Conservation (phyloP, 805 yeast species). For the Cyberlindnera nakhonratchasimensis region DNA sequence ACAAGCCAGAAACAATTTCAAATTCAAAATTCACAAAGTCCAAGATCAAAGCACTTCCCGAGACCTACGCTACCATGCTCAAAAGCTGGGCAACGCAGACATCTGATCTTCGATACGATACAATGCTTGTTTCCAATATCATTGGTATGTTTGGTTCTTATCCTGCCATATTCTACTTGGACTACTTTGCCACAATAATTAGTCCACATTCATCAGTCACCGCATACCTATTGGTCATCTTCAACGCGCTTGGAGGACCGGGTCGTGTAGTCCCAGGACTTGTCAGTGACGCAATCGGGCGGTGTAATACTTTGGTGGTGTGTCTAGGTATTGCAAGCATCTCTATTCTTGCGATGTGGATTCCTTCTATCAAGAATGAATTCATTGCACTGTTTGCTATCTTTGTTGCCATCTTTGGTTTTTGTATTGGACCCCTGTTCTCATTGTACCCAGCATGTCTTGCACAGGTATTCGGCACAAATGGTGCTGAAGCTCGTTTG, state of each 20-base stretch:
- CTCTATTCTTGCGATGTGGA: constrained; percentile 19
- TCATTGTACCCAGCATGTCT: constrained; percentile 25
- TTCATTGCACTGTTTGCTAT: constrained; percentile 12
- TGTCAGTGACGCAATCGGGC: constrained; percentile 21
- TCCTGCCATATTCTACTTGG: constrained; percentile 26
- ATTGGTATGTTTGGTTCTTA: constrained; percentile 25
- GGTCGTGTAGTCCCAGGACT: constrained; percentile 26
- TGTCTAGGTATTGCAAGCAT: constrained; percentile 12
- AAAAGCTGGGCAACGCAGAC: constrained; percentile 16
- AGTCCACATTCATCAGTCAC: constrained; percentile 15
- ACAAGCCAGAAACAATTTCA: constrained; percentile 16
- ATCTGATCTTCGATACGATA: constrained; percentile 8
- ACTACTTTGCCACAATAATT: constrained; percentile 22
- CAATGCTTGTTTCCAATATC: constrained; percentile 16
- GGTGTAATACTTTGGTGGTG: constrained; percentile 18
- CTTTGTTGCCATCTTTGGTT: constrained; percentile 22
- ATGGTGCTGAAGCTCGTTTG: constrained; percentile 20
- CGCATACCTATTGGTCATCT: constrained; percentile 19
- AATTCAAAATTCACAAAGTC: constrained; percentile 15
- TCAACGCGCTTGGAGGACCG: constrained; percentile 24
- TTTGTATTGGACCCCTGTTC: constrained; percentile 21
- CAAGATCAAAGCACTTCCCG: constrained; percentile 14
- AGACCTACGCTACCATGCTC: constrained; percentile 13
- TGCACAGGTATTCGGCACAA: constrained; percentile 23
- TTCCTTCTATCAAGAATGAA: constrained; percentile 17